These are phyloP conservation scores for Claviceps fusiformis DNA, from an alignment of 2,329 filamentous ascomycete species.

Conservation along the genomic window DNA sequence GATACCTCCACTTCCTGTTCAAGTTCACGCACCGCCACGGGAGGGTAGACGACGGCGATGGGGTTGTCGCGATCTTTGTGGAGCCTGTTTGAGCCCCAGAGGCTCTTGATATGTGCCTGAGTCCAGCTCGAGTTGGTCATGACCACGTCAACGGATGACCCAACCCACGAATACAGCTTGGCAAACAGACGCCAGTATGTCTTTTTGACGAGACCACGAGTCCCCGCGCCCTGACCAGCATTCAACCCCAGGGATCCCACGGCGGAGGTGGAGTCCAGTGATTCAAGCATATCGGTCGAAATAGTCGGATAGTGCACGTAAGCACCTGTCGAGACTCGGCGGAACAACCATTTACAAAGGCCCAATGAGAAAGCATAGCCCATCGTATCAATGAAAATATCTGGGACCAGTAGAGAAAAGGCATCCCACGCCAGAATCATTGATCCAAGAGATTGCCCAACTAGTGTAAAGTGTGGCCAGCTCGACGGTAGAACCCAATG, in stretches of 20 bases:
- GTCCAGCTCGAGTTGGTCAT: conserved; percentile 99
- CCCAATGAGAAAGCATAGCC: conserved; percentile 88
- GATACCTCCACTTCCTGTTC: conserved; percentile 61
- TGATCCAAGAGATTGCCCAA: conserved; percentile 88
- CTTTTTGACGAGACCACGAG: conserved; percentile 58
- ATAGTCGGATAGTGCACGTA: conserved; percentile 99
- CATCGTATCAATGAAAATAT: conserved; percentile 96
- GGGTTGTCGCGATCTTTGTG: conserved; percentile 32
- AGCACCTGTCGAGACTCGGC: conserved; percentile 65
- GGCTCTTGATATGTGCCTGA: conserved; percentile 60
- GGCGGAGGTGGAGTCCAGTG: conserved; percentile 49
- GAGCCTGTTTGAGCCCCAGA: conserved; percentile 56
- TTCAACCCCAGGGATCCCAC: conserved; percentile 61
- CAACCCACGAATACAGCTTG: conserved; percentile 66
- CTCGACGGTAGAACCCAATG: conserved; percentile 75
- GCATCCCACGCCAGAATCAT: conserved; percentile 81
- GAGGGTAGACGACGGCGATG: conserved; percentile 75
- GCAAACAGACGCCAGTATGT: conserved; percentile 84
- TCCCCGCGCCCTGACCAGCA: conserved; percentile 64
- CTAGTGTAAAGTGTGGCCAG: conserved; percentile 83
- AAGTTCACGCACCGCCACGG: conserved; percentile 78
- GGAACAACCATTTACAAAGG: conserved; percentile 71
- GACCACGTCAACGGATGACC: conserved; percentile 75
- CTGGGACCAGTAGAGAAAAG: conserved; percentile 79
- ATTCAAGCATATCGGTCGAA: conserved; percentile 90